phyloP scores from a whole-genome alignment of 1,139 yeast species.

The Suhomyces anneliseae region DNA sequence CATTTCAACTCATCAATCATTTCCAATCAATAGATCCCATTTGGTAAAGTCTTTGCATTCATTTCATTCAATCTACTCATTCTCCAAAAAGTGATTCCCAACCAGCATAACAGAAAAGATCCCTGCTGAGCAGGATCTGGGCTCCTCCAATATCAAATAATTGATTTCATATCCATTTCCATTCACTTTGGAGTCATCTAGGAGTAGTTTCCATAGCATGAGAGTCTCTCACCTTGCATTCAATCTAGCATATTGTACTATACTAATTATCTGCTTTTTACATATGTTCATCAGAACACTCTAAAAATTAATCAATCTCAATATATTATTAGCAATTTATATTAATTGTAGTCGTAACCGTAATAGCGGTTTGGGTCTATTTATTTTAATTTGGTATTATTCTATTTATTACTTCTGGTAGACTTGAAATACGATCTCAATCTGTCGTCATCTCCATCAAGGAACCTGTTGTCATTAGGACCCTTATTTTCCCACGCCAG shows the following conservation, averaged over 20 bases:
- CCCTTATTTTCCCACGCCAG: constrained; percentile 25
- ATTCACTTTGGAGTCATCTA: too few relatives aligned
- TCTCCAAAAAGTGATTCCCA: too few relatives aligned
- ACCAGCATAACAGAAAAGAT: too few relatives aligned
- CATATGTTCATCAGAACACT: neutral
- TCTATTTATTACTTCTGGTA: constrained; percentile 32
- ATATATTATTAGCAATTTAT: neutral
- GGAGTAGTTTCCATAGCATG: too few relatives aligned
- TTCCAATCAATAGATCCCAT: too few relatives aligned
- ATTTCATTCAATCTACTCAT: too few relatives aligned
- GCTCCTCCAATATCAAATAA: too few relatives aligned
- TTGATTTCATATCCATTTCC: too few relatives aligned
- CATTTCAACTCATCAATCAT: too few relatives aligned
- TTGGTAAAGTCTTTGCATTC: too few relatives aligned
- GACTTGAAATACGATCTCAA: constrained; percentile 50
- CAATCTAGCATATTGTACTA: neutral
- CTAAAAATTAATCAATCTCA: neutral
- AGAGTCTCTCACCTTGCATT: neutral
- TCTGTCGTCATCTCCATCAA: constrained; percentile 46
- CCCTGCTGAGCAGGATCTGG: too few relatives aligned
- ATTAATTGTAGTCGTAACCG: neutral
- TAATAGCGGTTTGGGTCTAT: too few relatives aligned
- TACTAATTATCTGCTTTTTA: neutral
- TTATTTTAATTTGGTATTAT: neutral
- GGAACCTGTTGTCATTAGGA: constrained; percentile 40